Evolutionary conservation across 1,284 basidiomycete species (phyloP).

Genomic region (Puccinia coronata): DNA sequence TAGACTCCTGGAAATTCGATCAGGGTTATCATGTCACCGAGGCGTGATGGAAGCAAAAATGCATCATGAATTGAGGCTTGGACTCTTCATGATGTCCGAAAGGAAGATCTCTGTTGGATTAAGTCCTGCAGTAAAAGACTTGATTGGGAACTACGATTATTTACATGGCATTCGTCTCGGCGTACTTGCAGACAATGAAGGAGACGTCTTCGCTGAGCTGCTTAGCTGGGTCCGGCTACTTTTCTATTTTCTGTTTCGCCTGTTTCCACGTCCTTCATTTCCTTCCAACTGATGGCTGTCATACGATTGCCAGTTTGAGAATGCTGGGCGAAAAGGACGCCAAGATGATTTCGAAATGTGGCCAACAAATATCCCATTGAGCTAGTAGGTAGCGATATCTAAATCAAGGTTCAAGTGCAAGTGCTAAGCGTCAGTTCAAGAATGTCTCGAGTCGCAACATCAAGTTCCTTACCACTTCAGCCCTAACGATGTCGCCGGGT

Average conservation of each 20-base stretch:
- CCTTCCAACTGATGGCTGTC: conserved; percentile 83
- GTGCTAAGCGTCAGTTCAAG: conserved; percentile 12
- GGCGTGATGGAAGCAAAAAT: no score
- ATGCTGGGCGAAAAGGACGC: conserved; percentile 83
- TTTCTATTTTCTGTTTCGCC: conserved; percentile 79
- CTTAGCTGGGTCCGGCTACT: conserved; percentile 72
- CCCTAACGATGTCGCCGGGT: conserved; percentile 91
- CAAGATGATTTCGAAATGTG: conserved; percentile 89
- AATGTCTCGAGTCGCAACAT: background rate
- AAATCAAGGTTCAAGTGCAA: conserved; percentile 45
- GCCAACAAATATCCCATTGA: conserved; percentile 88
- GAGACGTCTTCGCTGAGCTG: no score
- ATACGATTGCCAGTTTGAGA: conserved; percentile 75
- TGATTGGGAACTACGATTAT: no score
- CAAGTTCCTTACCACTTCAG: conserved; percentile 72
- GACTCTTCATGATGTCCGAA: no score
- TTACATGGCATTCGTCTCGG: no score
- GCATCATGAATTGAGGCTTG: no score
- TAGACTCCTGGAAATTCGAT: no score
- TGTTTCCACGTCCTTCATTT: conserved; percentile 84
- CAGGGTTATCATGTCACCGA: no score
- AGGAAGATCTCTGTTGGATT: no score
- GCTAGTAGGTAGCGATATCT: conserved; percentile 88
- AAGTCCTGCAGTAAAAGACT: no score
- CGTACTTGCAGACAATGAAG: no score